Evolutionary conservation across 108 stramenopile species (phyloP).

Genomic region (Mayamaea pseudoterrestris): DNA sequence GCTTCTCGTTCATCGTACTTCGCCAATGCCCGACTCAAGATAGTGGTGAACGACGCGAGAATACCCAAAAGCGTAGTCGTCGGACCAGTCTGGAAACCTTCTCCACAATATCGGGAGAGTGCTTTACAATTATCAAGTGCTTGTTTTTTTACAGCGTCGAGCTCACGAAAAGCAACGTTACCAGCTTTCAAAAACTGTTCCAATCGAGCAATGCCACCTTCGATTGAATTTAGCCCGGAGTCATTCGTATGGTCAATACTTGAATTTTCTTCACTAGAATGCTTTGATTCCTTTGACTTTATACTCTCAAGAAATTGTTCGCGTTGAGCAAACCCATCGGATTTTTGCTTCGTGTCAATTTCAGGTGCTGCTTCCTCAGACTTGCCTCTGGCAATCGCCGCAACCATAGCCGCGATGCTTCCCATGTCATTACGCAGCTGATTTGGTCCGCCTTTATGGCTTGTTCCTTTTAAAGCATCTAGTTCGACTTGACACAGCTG

Average conservation of each 20-base stretch:
- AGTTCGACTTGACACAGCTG: conserved; percentile 59
- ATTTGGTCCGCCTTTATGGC: conserved; percentile 2
- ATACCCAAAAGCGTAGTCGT: conserved; percentile 47
- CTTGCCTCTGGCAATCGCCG: conserved; percentile 25
- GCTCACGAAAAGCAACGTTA: conserved; percentile 18
- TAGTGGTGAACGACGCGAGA: conserved; percentile 48
- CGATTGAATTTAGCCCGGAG: not conserved
- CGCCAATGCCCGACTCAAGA: conserved; percentile 42
- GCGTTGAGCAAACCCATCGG: conserved; percentile 12
- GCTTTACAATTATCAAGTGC: conserved; percentile 63
- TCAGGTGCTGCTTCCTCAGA: conserved; percentile 5
- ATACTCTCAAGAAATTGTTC: conserved; percentile 31
- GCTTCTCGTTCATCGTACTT: conserved; percentile 54
- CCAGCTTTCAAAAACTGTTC: conserved; percentile 49
- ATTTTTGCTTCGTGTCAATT: not conserved
- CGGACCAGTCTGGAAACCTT: conserved; percentile 52
- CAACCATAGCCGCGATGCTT: conserved; percentile 16
- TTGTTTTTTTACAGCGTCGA: conserved; percentile 28
- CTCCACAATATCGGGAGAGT: conserved; percentile 63
- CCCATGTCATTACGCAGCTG: conserved; percentile 3
- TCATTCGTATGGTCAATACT: not conserved
- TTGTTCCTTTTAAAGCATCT: conserved; percentile 38
- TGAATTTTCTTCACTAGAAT: not conserved
- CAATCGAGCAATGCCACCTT: conserved; percentile 35
- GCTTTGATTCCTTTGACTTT: conserved; percentile 9